phyloP scores from a whole-genome alignment of 352 stramenopile genomes.

The Phytophthora fragariaefolia region DNA sequence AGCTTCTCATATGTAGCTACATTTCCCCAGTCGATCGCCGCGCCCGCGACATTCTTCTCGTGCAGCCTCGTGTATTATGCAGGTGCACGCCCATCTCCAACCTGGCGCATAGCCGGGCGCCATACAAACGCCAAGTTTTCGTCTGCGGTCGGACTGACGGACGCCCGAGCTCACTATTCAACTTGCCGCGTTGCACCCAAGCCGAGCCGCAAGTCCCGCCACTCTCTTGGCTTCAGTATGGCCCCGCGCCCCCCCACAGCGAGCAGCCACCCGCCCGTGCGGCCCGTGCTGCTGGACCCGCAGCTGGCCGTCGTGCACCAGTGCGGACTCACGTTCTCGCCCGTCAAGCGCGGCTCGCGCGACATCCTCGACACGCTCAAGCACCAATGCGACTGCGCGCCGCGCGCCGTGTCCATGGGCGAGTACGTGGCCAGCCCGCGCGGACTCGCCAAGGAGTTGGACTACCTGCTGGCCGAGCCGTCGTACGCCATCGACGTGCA shows the following conservation, averaged over 20 bases:
- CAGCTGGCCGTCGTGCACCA: constrained; percentile 38
- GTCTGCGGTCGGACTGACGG: constrained; percentile 19
- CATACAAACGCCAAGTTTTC: constrained; percentile 27
- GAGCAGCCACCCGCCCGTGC: constrained; percentile 9
- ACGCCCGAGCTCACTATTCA: constrained; percentile 22
- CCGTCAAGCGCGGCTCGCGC: constrained; percentile 48
- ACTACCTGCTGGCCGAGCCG: constrained; percentile 28
- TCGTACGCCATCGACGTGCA: constrained; percentile 46
- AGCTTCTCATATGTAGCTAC: not conserved
- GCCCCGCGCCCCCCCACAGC: constrained; percentile 5
- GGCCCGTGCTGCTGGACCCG: constrained; percentile 23
- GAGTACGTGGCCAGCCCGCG: constrained; percentile 77
- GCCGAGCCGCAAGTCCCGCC: not conserved
- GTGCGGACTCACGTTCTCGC: constrained; percentile 47
- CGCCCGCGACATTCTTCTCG: not conserved
- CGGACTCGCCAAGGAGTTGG: constrained; percentile 33
- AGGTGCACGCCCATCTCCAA: constrained; percentile 3
- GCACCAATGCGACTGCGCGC: constrained; percentile 68
- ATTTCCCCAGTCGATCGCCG: not conserved
- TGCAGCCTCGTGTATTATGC: constrained; percentile 12
- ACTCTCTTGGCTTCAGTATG: constrained; percentile 2
- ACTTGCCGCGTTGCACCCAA: constrained; percentile 9
- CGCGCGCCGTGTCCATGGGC: constrained; percentile 71
- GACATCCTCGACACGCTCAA: constrained; percentile 66
- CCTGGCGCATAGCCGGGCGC: not conserved